phyloP scores from a whole-genome alignment of 345 rosid species.

The Psidium friedrichsthalianum region DNA sequence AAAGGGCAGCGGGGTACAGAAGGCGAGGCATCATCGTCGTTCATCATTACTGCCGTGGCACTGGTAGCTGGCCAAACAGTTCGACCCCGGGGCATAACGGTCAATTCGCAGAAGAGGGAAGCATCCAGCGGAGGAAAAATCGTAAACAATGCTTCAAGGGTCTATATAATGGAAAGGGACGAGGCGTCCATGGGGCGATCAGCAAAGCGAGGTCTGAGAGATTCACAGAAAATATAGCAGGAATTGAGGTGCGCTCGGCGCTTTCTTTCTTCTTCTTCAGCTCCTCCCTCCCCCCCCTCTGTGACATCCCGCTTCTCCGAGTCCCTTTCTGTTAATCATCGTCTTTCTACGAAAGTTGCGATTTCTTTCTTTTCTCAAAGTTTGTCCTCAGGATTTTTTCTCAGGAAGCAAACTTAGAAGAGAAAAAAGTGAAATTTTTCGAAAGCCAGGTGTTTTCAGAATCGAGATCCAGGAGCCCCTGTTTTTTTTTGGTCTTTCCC shows the following conservation, averaged over 20 bases:
- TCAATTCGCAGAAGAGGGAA: not conserved
- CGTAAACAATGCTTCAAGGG: not conserved
- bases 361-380: constrained; percentile 25
- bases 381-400: constrained; percentile 25
- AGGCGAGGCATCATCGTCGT: not conserved
- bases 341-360: constrained; percentile 27
- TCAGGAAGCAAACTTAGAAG: not conserved
- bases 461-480: constrained; percentile 44
- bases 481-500: not conserved
- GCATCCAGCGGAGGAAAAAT: not conserved
- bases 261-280: constrained; percentile 2
- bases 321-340: constrained; percentile 77
- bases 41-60: no score
- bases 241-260: not conserved
- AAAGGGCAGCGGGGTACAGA: not conserved
- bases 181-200: not conserved
- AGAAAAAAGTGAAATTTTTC: not conserved
- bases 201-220: not conserved
- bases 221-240: not conserved
- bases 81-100: not conserved
- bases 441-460: constrained; percentile 75
- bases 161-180: not conserved
- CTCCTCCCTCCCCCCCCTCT: not conserved
- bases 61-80: not conserved
- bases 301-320: constrained; percentile 36